These are phyloP conservation scores for Pochonia chlamydosporia DNA, from an alignment of 2,329 filamentous ascomycete species.

Conservation along the genomic window DNA sequence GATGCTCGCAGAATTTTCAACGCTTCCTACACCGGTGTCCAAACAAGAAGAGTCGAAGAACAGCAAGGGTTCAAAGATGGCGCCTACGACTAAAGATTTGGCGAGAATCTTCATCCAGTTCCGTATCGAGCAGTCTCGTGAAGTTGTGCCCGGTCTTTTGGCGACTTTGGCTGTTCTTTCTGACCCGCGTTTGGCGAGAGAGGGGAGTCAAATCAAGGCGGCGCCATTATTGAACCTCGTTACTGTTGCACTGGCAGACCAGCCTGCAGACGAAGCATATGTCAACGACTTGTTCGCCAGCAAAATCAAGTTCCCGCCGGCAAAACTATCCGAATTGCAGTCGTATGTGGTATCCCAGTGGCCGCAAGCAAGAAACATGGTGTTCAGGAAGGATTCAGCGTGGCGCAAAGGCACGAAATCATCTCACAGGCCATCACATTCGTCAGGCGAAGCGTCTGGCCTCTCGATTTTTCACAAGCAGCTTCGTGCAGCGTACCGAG, in stretches of 20 bases:
- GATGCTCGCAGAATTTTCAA: conserved; percentile 15
- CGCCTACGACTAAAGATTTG: conserved; percentile 16
- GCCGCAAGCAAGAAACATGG: conserved; percentile 16
- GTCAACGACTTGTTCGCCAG: conserved; percentile 15
- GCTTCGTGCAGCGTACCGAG: conserved; percentile 21
- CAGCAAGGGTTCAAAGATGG: conserved; percentile 5
- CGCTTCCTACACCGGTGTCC: not conserved
- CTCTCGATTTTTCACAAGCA: conserved; percentile 21
- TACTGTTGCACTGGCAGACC: conserved; percentile 14
- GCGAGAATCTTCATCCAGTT: conserved; percentile 27
- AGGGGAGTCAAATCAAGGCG: conserved; percentile 10
- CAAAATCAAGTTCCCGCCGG: conserved; percentile 10
- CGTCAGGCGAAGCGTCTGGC: not conserved
- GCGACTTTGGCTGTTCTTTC: conserved; percentile 25
- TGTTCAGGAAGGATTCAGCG: conserved; percentile 14
- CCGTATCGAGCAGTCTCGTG: conserved; percentile 14
- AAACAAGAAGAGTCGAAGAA: not conserved
- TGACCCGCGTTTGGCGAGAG: conserved; percentile 16
- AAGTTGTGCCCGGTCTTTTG: conserved; percentile 25
- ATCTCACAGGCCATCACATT: not conserved
- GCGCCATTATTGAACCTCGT: conserved; percentile 25
- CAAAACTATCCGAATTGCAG: conserved; percentile 16
- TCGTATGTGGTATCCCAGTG: conserved; percentile 24
- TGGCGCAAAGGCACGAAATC: conserved; percentile 15
- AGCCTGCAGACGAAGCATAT: conserved; percentile 12